Percentiles rank a stretch among this genome's conserved stretches.
These are phyloP conservation scores for Blastocladiella britannica DNA, from an alignment of 192 early-diverging fungal genomes.

Conservation along the genomic window DNA sequence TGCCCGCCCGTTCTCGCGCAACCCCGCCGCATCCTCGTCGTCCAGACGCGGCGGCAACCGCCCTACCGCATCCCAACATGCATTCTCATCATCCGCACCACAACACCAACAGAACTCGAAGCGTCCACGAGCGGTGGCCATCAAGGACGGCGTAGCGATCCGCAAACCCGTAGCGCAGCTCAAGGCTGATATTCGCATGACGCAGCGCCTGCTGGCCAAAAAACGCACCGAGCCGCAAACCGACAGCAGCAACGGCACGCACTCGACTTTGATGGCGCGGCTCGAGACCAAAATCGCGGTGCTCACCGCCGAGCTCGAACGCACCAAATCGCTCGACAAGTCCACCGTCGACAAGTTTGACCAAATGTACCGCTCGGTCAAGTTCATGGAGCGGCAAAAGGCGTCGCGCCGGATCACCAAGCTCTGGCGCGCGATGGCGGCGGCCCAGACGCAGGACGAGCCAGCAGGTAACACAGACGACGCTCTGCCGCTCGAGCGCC, in stretches of 20 bases:
- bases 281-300: background rate
- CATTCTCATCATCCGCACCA: too few relatives aligned
- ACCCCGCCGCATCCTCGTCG: too few relatives aligned
- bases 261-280: background rate
- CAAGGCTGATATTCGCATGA: background rate
- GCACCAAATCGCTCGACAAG: background rate
- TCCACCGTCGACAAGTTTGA: background rate
- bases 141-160: background rate
- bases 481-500: background rate
- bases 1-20: too few relatives aligned
- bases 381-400: background rate
- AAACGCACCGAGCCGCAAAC: too few relatives aligned
- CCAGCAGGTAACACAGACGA: too few relatives aligned
- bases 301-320: background rate
- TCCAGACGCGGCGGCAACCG: too few relatives aligned
- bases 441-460: background rate
- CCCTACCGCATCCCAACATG: too few relatives aligned
- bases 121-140: background rate
- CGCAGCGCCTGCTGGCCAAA: background rate
- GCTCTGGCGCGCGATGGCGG: background rate
- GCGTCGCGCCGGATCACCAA: background rate
- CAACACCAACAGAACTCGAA: too few relatives aligned
- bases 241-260: too few relatives aligned
- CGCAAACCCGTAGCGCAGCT: background rate
- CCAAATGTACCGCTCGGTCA: background rate